Evolutionary conservation across 805 yeast species (phyloP), one percentile per base, ranked within the genome.

Genomic region (Candida parachauliodes): DNA sequence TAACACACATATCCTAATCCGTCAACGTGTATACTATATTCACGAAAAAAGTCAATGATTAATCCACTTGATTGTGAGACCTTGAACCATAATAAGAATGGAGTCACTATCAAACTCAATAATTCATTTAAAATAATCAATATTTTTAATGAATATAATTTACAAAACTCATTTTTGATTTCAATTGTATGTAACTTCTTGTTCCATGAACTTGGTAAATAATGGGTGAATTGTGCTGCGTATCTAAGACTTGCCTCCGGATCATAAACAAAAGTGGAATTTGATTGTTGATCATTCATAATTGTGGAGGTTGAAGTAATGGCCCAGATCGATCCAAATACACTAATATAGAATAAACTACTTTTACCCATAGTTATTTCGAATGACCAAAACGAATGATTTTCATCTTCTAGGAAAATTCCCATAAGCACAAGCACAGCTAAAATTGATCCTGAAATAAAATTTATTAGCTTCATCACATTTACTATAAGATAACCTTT

Each of bases 1-100:
- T 87, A 81, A 54, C 98, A 91, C 26, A 93, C 95, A 52, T 89
- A 83, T 0, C 98, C 99, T 28, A 93, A 66, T 0, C 96, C 98
- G 62, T 89, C 97, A 33, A 89, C 87, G 56, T 91, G 93, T 9
- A 88, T 81, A 9, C 95, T 81, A 48, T 77, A 83, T 42, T 91
- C 97, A 39, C 98, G 66, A 58, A 91, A 87, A 53, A 93, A 93
- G 54, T 93, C 98, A 22, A 93, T 76, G 31, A 93, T 83, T 19
- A 77, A 70, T 20, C 84, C 89, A 10, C 91, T 68, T 18, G 79
- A 72, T 35, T 73, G 72, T 3, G 96, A 88, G 19, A 93, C 65
- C 14, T 87, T 77, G 53, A 83, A 79, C 84, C 95, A 88, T 14
- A 93, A 63, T n/a, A 93, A 77, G 44, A 88, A 84, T 1, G 98